Evolutionary conservation across 108 stramenopile genomes (phyloP).

Genomic region (Pseudonitzschia multiseries): DNA sequence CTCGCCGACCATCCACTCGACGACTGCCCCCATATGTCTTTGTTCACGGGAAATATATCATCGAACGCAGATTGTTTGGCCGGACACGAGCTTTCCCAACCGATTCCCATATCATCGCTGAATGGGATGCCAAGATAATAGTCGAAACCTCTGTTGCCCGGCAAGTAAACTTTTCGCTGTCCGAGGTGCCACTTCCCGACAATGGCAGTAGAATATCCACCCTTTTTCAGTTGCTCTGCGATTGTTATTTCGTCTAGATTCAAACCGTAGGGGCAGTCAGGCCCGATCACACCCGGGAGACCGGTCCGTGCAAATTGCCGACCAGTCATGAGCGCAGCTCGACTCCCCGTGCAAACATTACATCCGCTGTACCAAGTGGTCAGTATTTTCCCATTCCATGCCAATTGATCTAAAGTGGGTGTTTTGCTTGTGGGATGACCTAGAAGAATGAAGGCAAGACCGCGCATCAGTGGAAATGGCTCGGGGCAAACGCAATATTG

Average conservation of each 20-base stretch:
- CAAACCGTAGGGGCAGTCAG: constrained; percentile 37
- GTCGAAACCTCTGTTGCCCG: constrained; percentile 65
- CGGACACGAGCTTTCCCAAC: constrained; percentile 13
- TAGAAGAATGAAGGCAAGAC: background rate
- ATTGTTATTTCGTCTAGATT: constrained; percentile 53
- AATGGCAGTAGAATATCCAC: constrained; percentile 56
- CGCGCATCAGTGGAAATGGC: background rate
- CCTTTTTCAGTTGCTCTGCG: constrained; percentile 49
- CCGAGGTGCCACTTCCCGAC: constrained; percentile 81
- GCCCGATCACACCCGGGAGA: constrained; percentile 51
- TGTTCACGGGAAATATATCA: background rate
- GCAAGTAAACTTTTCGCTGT: constrained; percentile 51
- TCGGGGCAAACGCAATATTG: background rate
- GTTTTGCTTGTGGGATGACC: constrained; percentile 36
- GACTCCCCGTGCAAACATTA: constrained; percentile 46
- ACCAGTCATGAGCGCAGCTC: constrained; percentile 60
- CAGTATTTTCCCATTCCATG: constrained; percentile 44
- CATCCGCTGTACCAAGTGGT: constrained; percentile 57
- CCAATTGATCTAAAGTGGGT: constrained; percentile 49
- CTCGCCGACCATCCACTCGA: background rate
- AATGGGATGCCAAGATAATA: constrained; percentile 53
- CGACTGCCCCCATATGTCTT: background rate
- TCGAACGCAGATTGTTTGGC: background rate
- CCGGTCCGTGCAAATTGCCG: constrained; percentile 51
- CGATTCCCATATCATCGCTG: constrained; percentile 38